Evolutionary conservation across 140 eudicot genomes (phyloP), one percentile per base, ranked within the genome.

Genomic region (Senecio squalidus): DNA sequence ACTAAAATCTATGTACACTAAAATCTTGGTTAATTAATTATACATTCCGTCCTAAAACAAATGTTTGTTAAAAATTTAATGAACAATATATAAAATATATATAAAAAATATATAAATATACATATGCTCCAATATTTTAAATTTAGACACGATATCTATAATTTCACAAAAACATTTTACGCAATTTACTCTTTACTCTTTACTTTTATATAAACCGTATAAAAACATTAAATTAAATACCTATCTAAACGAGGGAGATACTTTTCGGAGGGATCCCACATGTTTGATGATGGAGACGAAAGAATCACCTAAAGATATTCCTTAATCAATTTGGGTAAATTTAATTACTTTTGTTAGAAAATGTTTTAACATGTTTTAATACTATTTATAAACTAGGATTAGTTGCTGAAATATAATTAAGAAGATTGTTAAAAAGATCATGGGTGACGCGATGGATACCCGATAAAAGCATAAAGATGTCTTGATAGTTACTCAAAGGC

Each of bases 231-330:
- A n/a, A n/a, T n/a, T n/a, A n/a, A n/a, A n/a, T n/a, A n/a, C n/a
- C n/a, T n/a, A 55, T 64, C 60, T 67, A 41, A 66, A 55, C 33
- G 11, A 49, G 60, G 56, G 45, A 53, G 60, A 55, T 44, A 40
- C 58, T 66, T 57, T 74, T 52, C 61, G 27, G 22, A 41, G 23
- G 14, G 36, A 48, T 71, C 76, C 76, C 61, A 63, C 61, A 57
- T 68, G 62, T 57, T 74, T 7, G 13, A 30, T 29, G 66, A 52
- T 47, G 45, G 71, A 28, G 64, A 74, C 78, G 60, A 54, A 45
- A 26, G 47, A 29, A 73, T 68, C 76, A 73, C 40, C 47, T 21
- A 48, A 57, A 67, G 26, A 67, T 67, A 72, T 72, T 66, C 78
- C 14, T 58, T 25, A n/a, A 58, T 8, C 27, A 27, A 55, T 15